Evolutionary conservation across 257 asterid species (phyloP).

Genomic region (Salvia rosmarinus): DNA sequence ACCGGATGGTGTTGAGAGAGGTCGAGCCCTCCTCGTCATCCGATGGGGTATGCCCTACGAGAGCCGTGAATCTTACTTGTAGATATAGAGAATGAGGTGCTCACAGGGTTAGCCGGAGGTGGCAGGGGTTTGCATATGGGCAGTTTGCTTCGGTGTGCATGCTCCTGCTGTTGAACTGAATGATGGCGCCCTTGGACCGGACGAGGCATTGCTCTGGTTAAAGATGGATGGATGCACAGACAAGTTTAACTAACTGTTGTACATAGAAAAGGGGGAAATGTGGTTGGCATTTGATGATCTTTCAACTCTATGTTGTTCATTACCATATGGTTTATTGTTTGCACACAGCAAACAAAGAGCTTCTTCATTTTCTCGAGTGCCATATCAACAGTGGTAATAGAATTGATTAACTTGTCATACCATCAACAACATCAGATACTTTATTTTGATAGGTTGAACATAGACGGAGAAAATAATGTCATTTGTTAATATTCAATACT

Average conservation of each 20-base stretch:
- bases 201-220: background rate
- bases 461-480: too few species aligned
- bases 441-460: too few species aligned
- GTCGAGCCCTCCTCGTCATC: constrained; percentile 43
- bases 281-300: background rate
- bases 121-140: constrained; percentile 46
- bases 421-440: background rate
- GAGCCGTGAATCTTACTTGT: constrained; percentile 45
- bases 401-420: background rate
- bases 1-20: constrained; percentile 54
- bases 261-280: constrained; percentile 11
- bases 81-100: constrained; percentile 41
- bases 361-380: background rate
- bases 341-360: background rate
- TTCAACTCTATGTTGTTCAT: background rate
- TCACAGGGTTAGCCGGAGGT: constrained; percentile 47
- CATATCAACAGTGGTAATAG: background rate
- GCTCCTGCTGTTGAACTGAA: constrained; percentile 48
- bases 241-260: constrained; percentile 22
- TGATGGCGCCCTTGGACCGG: background rate
- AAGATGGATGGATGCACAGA: too few species aligned
- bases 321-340: background rate
- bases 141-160: constrained; percentile 51
- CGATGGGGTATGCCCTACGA: constrained; percentile 44
- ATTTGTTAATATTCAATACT: background rate